phyloP scores from a whole-genome alignment of 2,329 filamentous ascomycete species.

The Diaporthe amygdali region DNA sequence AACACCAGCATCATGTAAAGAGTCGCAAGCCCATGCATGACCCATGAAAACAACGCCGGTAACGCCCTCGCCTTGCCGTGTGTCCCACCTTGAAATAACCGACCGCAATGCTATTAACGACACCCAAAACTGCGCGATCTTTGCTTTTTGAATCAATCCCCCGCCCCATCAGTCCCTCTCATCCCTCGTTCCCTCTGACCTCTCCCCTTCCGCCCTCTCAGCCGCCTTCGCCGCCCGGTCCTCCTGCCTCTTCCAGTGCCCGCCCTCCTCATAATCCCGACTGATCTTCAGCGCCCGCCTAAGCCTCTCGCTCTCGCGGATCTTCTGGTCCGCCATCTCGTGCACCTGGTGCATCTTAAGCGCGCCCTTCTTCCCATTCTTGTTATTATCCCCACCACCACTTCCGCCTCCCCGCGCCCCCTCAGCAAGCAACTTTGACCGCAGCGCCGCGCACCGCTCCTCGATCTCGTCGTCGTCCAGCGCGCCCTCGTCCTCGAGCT shows the following conservation, averaged over 20 bases:
- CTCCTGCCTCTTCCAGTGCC: conserved; percentile 85
- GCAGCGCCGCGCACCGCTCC: conserved; percentile 68
- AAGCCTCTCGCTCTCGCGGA: conserved; percentile 90
- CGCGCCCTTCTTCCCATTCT: conserved; percentile 45
- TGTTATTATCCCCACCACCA: conserved; percentile 36
- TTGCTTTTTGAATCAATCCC: too few relatives aligned
- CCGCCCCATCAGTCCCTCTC: background rate
- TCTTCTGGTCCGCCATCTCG: conserved; percentile 94
- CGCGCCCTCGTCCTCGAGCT: conserved; percentile 88
- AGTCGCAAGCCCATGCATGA: background rate
- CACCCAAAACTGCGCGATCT: too few relatives aligned
- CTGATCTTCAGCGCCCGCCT: conserved; percentile 86
- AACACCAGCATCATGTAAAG: background rate
- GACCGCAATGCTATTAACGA: background rate
- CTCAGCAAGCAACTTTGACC: conserved; percentile 66
- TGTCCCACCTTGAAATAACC: background rate
- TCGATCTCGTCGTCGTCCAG: conserved; percentile 93
- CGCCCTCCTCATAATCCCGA: conserved; percentile 83
- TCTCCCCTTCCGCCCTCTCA: background rate
- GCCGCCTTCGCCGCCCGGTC: conserved; percentile 46
- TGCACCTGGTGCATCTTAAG: conserved; percentile 95
- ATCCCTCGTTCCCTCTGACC: background rate
- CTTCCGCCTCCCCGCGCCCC: conserved; percentile 49
- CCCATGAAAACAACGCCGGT: background rate
- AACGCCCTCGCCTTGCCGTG: background rate